phyloP scores from a whole-genome alignment of 352 stramenopile genomes.

The Detonula confervacea region DNA sequence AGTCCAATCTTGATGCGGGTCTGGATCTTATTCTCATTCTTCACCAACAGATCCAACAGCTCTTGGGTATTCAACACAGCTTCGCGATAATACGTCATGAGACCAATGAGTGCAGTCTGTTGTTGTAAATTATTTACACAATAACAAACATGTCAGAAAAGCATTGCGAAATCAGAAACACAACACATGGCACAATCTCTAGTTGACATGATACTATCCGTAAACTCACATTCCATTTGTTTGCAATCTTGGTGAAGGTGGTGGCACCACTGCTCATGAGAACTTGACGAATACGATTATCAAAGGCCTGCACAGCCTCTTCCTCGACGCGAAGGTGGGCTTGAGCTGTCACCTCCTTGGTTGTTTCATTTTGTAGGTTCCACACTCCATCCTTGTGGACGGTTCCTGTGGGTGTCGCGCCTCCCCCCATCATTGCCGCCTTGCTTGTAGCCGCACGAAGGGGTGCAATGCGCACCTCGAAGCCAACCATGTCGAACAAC shows the following conservation, averaged over 20 bases:
- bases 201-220: neutral
- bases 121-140: too few species aligned
- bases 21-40: slow-evolving; percentile 99
- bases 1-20: slow-evolving; percentile 99
- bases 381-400: slow-evolving; percentile 99
- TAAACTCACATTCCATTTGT: slow-evolving; percentile 90
- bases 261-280: slow-evolving; percentile 99
- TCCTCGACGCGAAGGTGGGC: slow-evolving; percentile 96
- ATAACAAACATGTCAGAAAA: too few species aligned
- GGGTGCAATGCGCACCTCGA: slow-evolving; percentile 92
- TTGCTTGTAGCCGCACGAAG: slow-evolving; percentile 60
- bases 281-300: slow-evolving; percentile 99
- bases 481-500: slow-evolving; percentile 99
- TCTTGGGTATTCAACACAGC: slow-evolving; percentile 99
- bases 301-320: slow-evolving; percentile 94
- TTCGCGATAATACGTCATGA: slow-evolving; percentile 99
- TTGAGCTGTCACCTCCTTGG: slow-evolving; percentile 99
- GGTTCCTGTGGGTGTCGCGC: slow-evolving; percentile 85
- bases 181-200: neutral
- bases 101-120: slow-evolving; percentile 82
- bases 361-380: slow-evolving; percentile 99
- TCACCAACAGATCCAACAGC: slow-evolving; percentile 99
- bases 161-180: neutral
- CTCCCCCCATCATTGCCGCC: slow-evolving; percentile 45
- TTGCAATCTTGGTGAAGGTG: slow-evolving; percentile 99